A percentile compares a stretch with the other conserved stretches of the same genome.
These are phyloP conservation scores for Aspergillus sp. DNA, from an alignment of 2,329 filamentous ascomycete genomes.

Conservation along the genomic window DNA sequence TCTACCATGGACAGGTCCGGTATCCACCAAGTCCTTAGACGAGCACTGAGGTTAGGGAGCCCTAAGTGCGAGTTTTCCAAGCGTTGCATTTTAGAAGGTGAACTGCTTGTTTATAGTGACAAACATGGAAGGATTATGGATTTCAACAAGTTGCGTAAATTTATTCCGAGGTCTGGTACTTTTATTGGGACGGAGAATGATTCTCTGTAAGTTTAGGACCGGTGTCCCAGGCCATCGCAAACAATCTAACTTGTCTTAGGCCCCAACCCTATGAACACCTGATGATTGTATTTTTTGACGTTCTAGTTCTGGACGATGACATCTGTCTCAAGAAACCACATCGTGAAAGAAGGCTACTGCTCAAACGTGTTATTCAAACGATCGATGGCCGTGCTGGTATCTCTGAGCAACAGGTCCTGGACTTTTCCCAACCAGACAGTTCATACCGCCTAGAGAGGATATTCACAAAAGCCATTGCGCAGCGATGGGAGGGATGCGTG, in stretches of 20 bases:
- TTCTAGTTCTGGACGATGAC: slow-evolving; percentile 50
- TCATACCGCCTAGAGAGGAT: slow-evolving; percentile 50
- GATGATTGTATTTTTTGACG: slow-evolving; percentile 55
- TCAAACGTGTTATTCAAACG: slow-evolving; percentile 49
- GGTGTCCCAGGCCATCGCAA: no score
- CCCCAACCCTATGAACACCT: slow-evolving; percentile 48
- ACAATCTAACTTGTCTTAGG: slow-evolving; percentile 19
- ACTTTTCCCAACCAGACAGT: slow-evolving; percentile 52
- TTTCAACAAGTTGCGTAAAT: slow-evolving; percentile 76
- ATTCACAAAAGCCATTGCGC: slow-evolving; percentile 60
- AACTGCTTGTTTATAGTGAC: slow-evolving; percentile 71
- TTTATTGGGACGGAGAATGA: slow-evolving; percentile 62
- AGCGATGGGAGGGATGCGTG: slow-evolving; percentile 68
- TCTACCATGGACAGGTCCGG: slow-evolving; percentile 62
- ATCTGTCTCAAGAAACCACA: slow-evolving; percentile 42
- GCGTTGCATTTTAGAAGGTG: slow-evolving; percentile 73
- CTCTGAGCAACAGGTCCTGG: slow-evolving; percentile 57
- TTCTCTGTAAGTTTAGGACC: slow-evolving; percentile 48
- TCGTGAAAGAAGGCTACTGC: slow-evolving; percentile 38
- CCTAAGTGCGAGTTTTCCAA: slow-evolving; percentile 51
- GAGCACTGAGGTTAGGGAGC: slow-evolving; percentile 56
- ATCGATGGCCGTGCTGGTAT: slow-evolving; percentile 58
- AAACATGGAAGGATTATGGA: slow-evolving; percentile 56
- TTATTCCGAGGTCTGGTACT: slow-evolving; percentile 63
- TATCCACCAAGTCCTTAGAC: slow-evolving; percentile 56